A percentile compares a stretch with the other conserved stretches of the same genome.
phyloP scores from a whole-genome alignment of 2,329 filamentous ascomycete genomes.

The Microdochium trichocladiopsis region DNA sequence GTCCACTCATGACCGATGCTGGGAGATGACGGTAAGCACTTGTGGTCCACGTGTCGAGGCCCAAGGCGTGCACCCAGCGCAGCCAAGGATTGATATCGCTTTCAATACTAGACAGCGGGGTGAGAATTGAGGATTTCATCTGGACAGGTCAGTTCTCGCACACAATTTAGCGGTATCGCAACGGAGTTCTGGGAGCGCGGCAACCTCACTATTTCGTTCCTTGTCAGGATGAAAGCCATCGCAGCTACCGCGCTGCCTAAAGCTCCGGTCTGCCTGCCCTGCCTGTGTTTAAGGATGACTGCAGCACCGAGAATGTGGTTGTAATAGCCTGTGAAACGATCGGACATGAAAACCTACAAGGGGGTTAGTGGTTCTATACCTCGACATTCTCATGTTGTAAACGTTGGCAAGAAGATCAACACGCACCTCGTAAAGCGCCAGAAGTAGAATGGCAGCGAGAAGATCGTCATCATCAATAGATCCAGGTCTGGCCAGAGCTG shows the following conservation, averaged over 20 bases:
- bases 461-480: neutral
- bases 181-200: too few relatives aligned
- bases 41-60: neutral
- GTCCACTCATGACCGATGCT: neutral
- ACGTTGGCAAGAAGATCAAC: neutral
- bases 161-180: neutral
- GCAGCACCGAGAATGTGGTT: neutral
- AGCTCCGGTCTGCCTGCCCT: neutral
- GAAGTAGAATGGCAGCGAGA: neutral
- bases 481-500: neutral
- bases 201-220: neutral
- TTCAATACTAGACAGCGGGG: neutral
- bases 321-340: neutral
- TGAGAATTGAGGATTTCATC: neutral
- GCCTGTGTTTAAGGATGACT: neutral
- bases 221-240: neutral
- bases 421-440: neutral
- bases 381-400: neutral
- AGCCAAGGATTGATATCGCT: neutral
- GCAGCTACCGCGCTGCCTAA: neutral
- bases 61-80: neutral
- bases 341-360: neutral
- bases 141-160: neutral
- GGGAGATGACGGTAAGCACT: neutral
- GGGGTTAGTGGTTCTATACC: neutral